Conservation (phyloP, 441 rosid genomes). For the Populus hybrid region DNA sequence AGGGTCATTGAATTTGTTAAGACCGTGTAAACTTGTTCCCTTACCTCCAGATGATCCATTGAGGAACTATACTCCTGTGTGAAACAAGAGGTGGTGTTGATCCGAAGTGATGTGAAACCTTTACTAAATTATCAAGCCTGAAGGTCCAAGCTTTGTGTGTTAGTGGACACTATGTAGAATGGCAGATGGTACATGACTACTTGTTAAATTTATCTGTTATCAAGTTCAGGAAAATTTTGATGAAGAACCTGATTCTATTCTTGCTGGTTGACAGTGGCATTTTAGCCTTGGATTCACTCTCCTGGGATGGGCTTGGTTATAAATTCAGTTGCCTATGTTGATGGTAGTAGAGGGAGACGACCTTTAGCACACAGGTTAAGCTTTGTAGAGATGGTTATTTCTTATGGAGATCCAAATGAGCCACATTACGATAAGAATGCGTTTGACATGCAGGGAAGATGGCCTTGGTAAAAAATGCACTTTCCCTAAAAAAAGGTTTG, state of each 20-base stretch:
- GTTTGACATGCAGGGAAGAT: conserved; percentile 92
- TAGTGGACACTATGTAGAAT: conserved; percentile 68
- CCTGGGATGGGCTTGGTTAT: conserved; percentile 85
- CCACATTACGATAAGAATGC: conserved; percentile 92
- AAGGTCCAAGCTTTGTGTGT: conserved; percentile 92
- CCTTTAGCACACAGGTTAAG: conserved; percentile 85
- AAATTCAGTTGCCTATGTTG: conserved; percentile 81
- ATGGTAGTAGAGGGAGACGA: conserved; percentile 84
- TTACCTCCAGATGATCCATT: conserved; percentile 81
- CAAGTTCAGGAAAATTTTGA: not conserved
- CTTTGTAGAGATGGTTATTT: conserved; percentile 92
- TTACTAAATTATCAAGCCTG: conserved; percentile 72
- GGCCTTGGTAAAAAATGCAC: conserved; percentile 94
- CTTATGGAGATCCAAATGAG: conserved; percentile 94
- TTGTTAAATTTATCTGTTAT: not conserved
- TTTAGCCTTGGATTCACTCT: conserved; percentile 93
- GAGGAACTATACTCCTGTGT: conserved; percentile 77
- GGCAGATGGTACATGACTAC: conserved; percentile 63
- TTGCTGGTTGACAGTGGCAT: conserved; percentile 65
- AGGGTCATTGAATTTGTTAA: conserved; percentile 74
- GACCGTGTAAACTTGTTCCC: conserved; percentile 81
- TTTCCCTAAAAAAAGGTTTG: conserved; percentile 83
- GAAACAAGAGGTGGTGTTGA: conserved; percentile 87
- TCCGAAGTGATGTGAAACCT: conserved; percentile 86
- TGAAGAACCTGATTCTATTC: conserved; percentile 10